Base-by-base conservation (phyloP, 257 asterid genomes). In the Fraxinus pennsylvanica region DNA sequence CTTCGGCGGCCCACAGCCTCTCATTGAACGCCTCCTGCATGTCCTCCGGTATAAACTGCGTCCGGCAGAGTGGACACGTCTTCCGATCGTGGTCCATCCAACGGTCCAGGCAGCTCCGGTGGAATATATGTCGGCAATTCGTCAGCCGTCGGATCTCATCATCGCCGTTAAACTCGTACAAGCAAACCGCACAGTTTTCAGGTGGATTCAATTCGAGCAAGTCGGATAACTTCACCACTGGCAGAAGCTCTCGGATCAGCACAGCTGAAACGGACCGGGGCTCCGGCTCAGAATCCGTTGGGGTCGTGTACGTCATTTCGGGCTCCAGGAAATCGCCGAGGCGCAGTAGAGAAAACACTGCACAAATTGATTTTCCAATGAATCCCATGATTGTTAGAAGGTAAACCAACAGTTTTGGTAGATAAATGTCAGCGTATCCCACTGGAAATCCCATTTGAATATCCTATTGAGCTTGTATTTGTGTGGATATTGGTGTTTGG, bases 71-170 rank as follows among this genome's bases (percentile, higher is more conserved):
- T 12, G 96, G 96, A 74, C 96, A 91, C 38, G 94, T 91, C 39
- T 88, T 89, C 88, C 86, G 96, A 82, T 89, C 92, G 65, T 86
- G 93, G 72, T 89, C 93, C 92, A 91, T 88, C 96, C 96, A 91
- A 33, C 92, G 94, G 87, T 91, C 96, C 50, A 91, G 69, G 74
- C 96, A 91, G 35, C 81, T 76, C 85, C 85, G 59, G 54, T 91
- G 96, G 52, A 89, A 91, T 5, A 91, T 67, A 66, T 91, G 96
- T 5, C 90, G 52, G 68, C 96, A 91, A 81, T 91, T 91, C 19
- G 82, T 74, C 76, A 89, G 73, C 83, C 89, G 82, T 57, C 93
- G 88, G 89, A 89, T 87, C 87, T 91, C 94, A 33, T 91, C 96
- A 1, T 86, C 91, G 0, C 77, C 74, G 15, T 81, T 74, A 30